Conservation (phyloP, 2,329 filamentous ascomycete genomes). For the Cladophialophora immunda region DNA sequence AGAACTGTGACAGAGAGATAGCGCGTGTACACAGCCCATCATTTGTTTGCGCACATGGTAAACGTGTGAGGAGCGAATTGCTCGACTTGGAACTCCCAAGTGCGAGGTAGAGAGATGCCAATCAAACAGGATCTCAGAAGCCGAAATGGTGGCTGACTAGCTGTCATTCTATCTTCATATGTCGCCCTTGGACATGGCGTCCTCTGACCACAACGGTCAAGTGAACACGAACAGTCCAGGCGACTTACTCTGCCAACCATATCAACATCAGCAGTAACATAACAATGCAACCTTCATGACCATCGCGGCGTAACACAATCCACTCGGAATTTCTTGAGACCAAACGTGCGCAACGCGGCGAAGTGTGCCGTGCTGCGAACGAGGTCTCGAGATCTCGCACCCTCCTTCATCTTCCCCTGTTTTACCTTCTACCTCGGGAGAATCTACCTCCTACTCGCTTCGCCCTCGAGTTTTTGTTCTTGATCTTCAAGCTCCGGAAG, state of each 20-base stretch:
- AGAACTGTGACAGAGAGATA: conserved; percentile 27
- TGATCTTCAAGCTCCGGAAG: conserved; percentile 58
- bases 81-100: not conserved
- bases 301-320: not conserved
- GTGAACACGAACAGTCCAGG: not conserved
- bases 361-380: not conserved
- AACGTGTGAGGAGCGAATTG: not conserved
- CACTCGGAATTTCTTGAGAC: not conserved
- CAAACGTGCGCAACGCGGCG: not conserved
- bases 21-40: not conserved
- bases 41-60: not conserved
- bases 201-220: not conserved
- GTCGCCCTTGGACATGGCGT: not conserved
- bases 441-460: conserved; percentile 50
- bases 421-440: conserved; percentile 38
- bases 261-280: not conserved
- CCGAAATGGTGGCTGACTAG: not conserved
- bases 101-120: not conserved
- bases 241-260: not conserved
- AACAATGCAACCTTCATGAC: not conserved
- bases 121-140: not conserved
- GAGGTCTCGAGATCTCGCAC: no score
- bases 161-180: not conserved
- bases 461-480: conserved; percentile 47
- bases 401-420: no score